Base-by-base conservation (phyloP, 192 early-diverging fungal species). In the Chytriomyces sp. region DNA sequence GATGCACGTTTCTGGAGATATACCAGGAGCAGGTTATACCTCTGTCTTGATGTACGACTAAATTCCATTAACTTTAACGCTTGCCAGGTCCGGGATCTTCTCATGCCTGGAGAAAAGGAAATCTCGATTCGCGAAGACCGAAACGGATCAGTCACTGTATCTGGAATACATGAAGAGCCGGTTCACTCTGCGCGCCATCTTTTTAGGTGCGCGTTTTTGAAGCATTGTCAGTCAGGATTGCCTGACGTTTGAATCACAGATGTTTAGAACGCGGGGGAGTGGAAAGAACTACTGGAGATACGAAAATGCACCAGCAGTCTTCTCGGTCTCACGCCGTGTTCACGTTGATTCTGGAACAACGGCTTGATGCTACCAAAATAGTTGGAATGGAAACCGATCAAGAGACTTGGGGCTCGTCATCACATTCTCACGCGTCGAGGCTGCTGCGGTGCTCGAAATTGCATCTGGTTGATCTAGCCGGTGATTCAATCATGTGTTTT, bases 401-500 rank as follows among this genome's bases (percentile, higher is more conserved):
- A 16, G 79, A 77, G 23, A 64, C 28, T 5, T 47, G 20, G 16
- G 65, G 26, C 7, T 28, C 71, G 18, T 46, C 71, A 10, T 53
- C 57, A 5, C 26, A 35, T n/a, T 73, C 71, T 1, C 8, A 13
- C 16, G n/a, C 49, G 2, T 63, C 57, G 43, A 53, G 71, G n/a
- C 20, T 82, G 45, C 11, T 82, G 35, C 26, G 77, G n/a, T 66
- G 67, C 44, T 86, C 84, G 9, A 86, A 86, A 64, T 60, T 86
- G 49, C 82, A 97, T 73, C 84, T 99, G 20, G 96, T 99, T 0
- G 98, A 99, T 83, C 78, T 99, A 63, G 96, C 98, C 0, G 96
- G 77, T 69, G 28, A 63, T 43, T 2, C 9, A 20, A 49, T 45
- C 77, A 0, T 50, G 20, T 26, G 50, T 50, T 23, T 35, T 35